phyloP scores from a whole-genome alignment of 306 rosid genomes.

The Delonix regia region DNA sequence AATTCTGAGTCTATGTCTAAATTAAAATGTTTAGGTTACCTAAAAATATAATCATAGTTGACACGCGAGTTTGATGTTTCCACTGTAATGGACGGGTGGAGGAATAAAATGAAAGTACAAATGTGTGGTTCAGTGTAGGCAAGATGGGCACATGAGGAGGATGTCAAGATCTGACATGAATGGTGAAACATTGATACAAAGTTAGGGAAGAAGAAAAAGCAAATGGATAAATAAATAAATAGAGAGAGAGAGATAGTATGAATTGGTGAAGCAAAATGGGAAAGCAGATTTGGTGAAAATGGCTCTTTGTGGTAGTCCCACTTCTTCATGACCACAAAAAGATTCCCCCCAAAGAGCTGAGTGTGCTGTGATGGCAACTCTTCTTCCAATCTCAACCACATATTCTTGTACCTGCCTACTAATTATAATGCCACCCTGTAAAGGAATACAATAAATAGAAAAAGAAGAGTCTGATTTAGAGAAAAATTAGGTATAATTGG shows the following conservation, averaged over 20 bases:
- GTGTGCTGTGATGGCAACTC: slow-evolving; percentile 8
- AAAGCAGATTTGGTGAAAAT: not conserved
- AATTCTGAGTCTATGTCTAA: no score
- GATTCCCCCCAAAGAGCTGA: not conserved
- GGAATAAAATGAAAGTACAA: not conserved
- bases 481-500: no score
- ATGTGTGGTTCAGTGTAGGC: not conserved
- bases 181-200: no score
- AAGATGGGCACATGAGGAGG: not conserved
- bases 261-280: not conserved
- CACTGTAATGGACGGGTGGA: no score
- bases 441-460: no score
- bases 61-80: no score
- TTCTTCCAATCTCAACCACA: not conserved
- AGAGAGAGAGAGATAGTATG: not conserved
- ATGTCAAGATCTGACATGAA: not conserved
- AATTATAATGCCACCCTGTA: no score
- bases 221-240: not conserved
- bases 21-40: no score
- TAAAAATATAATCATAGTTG: no score
- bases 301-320: not conserved
- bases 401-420: not conserved
- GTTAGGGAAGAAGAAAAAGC: not conserved
- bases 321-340: not conserved
- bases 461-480: no score